These are phyloP conservation scores for Parietichytrium sp. DNA, from an alignment of 108 stramenopile species.

Conservation along the genomic window DNA sequence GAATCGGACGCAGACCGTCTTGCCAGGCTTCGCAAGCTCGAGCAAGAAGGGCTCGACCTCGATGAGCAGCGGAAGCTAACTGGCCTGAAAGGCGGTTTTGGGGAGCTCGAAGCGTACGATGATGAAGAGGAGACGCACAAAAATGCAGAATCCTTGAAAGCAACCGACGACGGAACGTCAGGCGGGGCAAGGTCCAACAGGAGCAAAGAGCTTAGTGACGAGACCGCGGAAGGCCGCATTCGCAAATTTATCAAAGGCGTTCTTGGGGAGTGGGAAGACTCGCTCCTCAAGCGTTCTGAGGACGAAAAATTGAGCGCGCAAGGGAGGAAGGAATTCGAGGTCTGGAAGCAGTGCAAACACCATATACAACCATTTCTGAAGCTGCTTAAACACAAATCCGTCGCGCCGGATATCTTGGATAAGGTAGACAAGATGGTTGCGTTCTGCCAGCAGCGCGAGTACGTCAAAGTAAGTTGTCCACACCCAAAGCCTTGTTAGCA, in stretches of 20 bases:
- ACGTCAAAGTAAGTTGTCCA: slow-evolving; percentile 30
- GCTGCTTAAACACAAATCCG: slow-evolving; percentile 4
- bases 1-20: neutral
- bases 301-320: neutral
- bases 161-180: neutral
- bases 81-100: too few relatives aligned
- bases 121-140: neutral
- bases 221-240: neutral
- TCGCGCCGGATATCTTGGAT: neutral
- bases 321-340: neutral
- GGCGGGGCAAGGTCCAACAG: too few relatives aligned
- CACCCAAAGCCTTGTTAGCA: neutral
- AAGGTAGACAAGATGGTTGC: neutral
- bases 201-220: too few relatives aligned
- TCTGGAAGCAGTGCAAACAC: neutral
- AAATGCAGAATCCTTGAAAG: too few relatives aligned
- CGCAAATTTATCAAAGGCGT: neutral
- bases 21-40: neutral
- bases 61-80: slow-evolving; percentile 9
- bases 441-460: neutral
- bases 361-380: neutral
- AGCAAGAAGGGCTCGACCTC: neutral
- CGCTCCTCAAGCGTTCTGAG: neutral
- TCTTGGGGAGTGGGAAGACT: neutral
- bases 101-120: neutral